Evolutionary conservation across 331 rosid species (phyloP).

Genomic region (Dryas integrifolia): DNA sequence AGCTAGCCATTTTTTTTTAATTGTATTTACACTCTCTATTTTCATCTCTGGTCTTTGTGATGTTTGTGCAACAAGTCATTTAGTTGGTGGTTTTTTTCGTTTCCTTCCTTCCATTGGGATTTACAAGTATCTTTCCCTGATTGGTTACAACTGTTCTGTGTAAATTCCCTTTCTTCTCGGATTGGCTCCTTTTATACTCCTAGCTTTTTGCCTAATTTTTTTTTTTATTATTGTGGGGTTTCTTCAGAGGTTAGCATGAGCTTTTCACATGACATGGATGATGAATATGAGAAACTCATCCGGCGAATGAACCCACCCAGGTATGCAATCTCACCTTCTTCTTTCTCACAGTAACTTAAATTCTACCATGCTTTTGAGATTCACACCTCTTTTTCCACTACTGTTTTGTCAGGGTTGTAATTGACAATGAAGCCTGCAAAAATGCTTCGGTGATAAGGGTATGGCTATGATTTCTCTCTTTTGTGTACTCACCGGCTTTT

Average conservation of each 20-base stretch:
- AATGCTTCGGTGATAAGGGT: constrained; percentile 91
- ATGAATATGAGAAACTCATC: constrained; percentile 83
- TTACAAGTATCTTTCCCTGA: neutral
- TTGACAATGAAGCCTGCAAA: constrained; percentile 81
- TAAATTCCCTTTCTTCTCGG: constrained; percentile 34
- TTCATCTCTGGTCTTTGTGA: neutral
- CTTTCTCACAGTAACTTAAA: constrained; percentile 17
- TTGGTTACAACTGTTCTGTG: constrained; percentile 13
- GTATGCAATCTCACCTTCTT: constrained; percentile 37
- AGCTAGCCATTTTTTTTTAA: neutral
- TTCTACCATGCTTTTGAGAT: constrained; percentile 21
- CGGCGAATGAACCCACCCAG: constrained; percentile 94
- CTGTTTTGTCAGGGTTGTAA: constrained; percentile 75
- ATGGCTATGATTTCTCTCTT: constrained; percentile 18
- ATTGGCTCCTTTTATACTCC: constrained; percentile 38
- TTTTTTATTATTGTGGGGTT: neutral
- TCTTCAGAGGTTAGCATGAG: constrained; percentile 68
- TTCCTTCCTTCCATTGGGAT: neutral
- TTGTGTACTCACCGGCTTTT: constrained; percentile 6
- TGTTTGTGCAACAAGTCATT: neutral
- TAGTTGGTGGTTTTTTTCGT: neutral
- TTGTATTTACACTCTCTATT: neutral
- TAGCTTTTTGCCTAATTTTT: constrained; percentile 37
- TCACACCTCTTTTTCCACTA: constrained; percentile 21
- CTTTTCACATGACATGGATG: constrained; percentile 76